Evolutionary conservation across 2,329 filamentous ascomycete species (phyloP).

Genomic region (Alternaria novae-zelandiae): DNA sequence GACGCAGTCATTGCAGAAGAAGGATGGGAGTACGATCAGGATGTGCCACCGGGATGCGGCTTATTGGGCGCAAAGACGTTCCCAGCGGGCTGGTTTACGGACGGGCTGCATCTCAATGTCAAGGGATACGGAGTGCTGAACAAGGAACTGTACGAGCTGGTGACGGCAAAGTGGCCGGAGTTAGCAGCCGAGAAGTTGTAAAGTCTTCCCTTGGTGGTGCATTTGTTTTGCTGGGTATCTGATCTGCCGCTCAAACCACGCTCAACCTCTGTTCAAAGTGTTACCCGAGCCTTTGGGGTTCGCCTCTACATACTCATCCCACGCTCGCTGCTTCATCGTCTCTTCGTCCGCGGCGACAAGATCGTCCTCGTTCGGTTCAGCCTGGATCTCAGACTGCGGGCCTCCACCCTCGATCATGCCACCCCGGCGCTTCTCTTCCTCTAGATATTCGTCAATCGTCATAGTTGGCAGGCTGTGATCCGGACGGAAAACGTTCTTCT

Average conservation of each 20-base stretch:
- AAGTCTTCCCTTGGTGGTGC: not conserved
- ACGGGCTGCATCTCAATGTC: constrained; percentile 47
- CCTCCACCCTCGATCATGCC: constrained; percentile 92
- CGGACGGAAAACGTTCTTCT: constrained; percentile 82
- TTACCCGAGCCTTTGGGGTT: constrained; percentile 87
- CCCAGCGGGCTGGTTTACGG: constrained; percentile 45
- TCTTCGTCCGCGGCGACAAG: constrained; percentile 85
- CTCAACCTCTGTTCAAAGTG: constrained; percentile 76
- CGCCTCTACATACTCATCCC: constrained; percentile 92
- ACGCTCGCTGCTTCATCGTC: constrained; percentile 90
- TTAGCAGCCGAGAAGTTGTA: constrained; percentile 31
- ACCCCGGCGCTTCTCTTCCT: constrained; percentile 83
- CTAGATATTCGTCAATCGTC: constrained; percentile 96
- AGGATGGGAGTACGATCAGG: constrained; percentile 34
- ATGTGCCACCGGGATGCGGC: constrained; percentile 46
- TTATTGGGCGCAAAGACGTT: constrained; percentile 40
- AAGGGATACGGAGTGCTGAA: constrained; percentile 41
- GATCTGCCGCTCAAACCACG: not conserved
- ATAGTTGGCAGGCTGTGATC: constrained; percentile 96
- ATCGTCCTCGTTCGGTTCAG: constrained; percentile 87
- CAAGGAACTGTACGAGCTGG: constrained; percentile 24
- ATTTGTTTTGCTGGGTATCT: constrained; percentile 19
- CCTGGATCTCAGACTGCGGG: constrained; percentile 70
- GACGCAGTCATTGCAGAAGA: constrained; percentile 32
- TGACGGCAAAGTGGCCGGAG: constrained; percentile 41